Evolutionary conservation across 2,329 filamentous ascomycete genomes (phyloP).

Genomic region (Colletotrichum coccodes): DNA sequence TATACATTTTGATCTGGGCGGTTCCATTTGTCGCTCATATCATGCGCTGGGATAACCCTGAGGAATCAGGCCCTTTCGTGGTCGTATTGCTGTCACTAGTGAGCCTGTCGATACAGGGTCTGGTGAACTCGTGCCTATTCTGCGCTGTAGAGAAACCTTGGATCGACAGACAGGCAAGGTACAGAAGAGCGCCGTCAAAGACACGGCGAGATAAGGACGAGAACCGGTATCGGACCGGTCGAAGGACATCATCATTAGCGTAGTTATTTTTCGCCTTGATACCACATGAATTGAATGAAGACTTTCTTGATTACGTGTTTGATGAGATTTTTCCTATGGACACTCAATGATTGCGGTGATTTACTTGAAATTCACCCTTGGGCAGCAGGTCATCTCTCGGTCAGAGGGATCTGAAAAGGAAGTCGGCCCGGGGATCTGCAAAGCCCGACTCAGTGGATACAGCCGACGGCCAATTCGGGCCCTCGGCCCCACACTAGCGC

Average conservation of each 20-base stretch:
- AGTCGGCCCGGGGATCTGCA: neutral
- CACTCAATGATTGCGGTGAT: neutral
- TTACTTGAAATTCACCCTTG: too few relatives aligned
- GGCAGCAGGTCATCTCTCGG: neutral
- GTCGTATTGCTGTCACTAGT: conserved; percentile 65
- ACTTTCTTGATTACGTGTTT: neutral
- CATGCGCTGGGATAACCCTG: conserved; percentile 60
- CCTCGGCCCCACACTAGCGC: conserved; percentile 13
- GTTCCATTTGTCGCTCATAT: conserved; percentile 75
- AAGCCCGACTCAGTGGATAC: neutral
- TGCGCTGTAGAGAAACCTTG: conserved; percentile 77
- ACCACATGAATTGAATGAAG: conserved; percentile 31
- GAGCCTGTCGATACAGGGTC: conserved; percentile 72
- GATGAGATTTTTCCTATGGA: too few relatives aligned
- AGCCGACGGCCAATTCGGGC: neutral
- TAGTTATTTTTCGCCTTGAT: conserved; percentile 28
- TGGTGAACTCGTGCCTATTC: conserved; percentile 76
- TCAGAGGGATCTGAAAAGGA: neutral
- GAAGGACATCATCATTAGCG: conserved; percentile 26
- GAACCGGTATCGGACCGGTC: conserved; percentile 19
- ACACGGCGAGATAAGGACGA: conserved; percentile 24
- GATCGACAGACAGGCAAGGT: conserved; percentile 41
- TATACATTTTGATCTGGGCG: conserved; percentile 79
- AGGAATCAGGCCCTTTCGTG: conserved; percentile 55
- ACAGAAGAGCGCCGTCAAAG: conserved; percentile 21